Base-by-base conservation (phyloP, 352 stramenopile species). In the Phytophthora podocarpi region DNA sequence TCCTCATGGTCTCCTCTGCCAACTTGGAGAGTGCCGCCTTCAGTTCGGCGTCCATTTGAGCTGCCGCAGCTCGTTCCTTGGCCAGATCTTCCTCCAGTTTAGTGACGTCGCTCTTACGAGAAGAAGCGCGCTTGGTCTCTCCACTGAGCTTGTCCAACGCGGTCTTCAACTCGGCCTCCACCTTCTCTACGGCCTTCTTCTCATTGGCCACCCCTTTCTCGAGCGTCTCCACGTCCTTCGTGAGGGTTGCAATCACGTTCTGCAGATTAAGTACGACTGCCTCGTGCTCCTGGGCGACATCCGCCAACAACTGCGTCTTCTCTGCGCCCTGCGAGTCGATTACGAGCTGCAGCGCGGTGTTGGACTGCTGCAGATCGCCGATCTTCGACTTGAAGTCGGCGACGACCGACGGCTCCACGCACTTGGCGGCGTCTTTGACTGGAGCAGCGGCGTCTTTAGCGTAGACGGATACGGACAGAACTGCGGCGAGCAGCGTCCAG, bases 321-420 rank as follows among this genome's bases (percentile, higher is more conserved):
- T 85, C 72, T 18, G 59, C 59, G 32, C 50, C 45, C 12, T 76
- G 73, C 1, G 63, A 57, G 20, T 84, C 68, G 20, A 90, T 53
- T 16, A 78, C 70, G 18, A 67, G 69, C 52, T 76, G 24, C 54
- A 80, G 69, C 55, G 72, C 64, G 4, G 59, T 32, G 49, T 80
- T 84, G 21, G 74, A 58, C 8, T 64, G 39, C 52, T 87, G 51
- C 12, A 91, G 66, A 16, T 58, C 54, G 11, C 50, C 41, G 26
- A 91, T 64, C 67, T 89, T 75, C 12, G 58, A 51, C 61, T 91
- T 76, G 11, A 74, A 70, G n/a, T 56, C 59, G 11, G 59, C 42
- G 3, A 89, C 67, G n/a, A 72, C 52, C 12, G 74, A 62, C 3
- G 80, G 82, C 6, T 68, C 67, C 4, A 79, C 45, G 32, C 70